Conservation (phyloP, 805 yeast genomes). For the Ogataea kodamae region DNA sequence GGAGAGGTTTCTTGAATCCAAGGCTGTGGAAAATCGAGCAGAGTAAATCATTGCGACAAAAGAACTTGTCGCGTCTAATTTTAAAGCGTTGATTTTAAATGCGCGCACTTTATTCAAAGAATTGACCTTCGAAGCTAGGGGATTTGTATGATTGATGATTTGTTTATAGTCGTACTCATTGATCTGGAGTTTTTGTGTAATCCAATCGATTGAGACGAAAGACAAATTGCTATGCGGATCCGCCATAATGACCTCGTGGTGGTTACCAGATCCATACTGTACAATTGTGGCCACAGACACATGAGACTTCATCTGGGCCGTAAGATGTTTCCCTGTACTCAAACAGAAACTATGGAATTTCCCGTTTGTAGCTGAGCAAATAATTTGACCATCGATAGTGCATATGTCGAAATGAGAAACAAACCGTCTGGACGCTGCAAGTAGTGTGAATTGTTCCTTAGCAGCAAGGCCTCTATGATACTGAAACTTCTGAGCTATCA, state of each 20-base stretch:
- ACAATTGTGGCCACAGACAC: conserved; percentile 17
- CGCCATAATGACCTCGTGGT: conserved; percentile 11
- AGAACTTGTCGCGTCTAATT: conserved; percentile 11
- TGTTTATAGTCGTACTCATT: conserved; percentile 12
- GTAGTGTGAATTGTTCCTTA: conserved; percentile 3
- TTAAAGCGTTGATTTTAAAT: conserved; percentile 8
- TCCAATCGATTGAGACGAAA: conserved; percentile 11
- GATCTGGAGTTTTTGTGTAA: neutral
- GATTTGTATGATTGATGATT: conserved; percentile 5
- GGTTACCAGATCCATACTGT: conserved; percentile 6
- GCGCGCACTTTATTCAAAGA: conserved; percentile 10
- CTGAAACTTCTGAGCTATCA: conserved; percentile 9
- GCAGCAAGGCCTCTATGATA: conserved; percentile 5
- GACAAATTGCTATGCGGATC: conserved; percentile 13
- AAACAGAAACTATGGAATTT: conserved; percentile 4
- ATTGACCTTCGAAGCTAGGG: conserved; percentile 15
- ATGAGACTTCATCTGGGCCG: conserved; percentile 5
- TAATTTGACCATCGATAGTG: conserved; percentile 2
- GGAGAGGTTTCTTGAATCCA: conserved; percentile 16
- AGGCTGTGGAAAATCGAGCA: conserved; percentile 5
- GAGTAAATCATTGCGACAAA: conserved; percentile 13
- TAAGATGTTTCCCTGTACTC: conserved; percentile 1
- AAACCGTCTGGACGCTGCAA: conserved; percentile 7
- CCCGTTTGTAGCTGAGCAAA: conserved; percentile 10
- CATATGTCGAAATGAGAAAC: conserved; percentile 13